Evolutionary conservation across 306 rosid genomes (phyloP).

Genomic region (Parietaria judaica): DNA sequence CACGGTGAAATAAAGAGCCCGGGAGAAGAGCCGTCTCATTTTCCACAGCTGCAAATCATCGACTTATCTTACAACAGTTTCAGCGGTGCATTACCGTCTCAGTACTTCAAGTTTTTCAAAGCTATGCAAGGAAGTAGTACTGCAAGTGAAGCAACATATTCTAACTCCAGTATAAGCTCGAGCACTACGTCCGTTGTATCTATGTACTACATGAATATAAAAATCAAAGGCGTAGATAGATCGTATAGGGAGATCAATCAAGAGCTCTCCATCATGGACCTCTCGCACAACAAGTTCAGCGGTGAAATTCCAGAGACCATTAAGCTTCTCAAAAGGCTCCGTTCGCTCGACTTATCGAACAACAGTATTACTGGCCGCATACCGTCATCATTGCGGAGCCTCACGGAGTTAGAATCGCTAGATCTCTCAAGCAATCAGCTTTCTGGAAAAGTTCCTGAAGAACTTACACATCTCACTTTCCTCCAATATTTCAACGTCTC

Average conservation of each 20-base stretch:
- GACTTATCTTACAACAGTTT: conserved; percentile 21
- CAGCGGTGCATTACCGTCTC: conserved; percentile 13
- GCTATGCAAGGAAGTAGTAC: conserved; percentile 7
- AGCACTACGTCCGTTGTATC: background rate
- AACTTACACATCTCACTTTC: background rate
- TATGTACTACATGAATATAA: background rate
- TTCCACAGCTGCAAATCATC: conserved; percentile 9
- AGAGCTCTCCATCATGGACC: background rate
- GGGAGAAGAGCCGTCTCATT: background rate
- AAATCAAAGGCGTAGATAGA: conserved; percentile 1
- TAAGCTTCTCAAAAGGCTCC: background rate
- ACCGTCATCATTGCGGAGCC: conserved; percentile 9
- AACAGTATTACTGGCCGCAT: conserved; percentile 1
- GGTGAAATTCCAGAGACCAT: conserved; percentile 8
- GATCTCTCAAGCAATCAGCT: conserved; percentile 13
- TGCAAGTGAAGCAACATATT: background rate
- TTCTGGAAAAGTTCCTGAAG: conserved; percentile 7
- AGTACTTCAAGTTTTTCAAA: conserved; percentile 11
- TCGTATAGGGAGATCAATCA: background rate
- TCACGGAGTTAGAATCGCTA: conserved; percentile 5
- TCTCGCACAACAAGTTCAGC: conserved; percentile 9
- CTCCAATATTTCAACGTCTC: conserved; percentile 10
- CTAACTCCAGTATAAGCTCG: background rate
- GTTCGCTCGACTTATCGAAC: conserved; percentile 6
- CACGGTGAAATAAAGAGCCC: conserved; percentile 11